A percentile compares a stretch with the other conserved stretches of the same genome.
Conservation (phyloP, 306 rosid species). For the Mimosa pudica region DNA sequence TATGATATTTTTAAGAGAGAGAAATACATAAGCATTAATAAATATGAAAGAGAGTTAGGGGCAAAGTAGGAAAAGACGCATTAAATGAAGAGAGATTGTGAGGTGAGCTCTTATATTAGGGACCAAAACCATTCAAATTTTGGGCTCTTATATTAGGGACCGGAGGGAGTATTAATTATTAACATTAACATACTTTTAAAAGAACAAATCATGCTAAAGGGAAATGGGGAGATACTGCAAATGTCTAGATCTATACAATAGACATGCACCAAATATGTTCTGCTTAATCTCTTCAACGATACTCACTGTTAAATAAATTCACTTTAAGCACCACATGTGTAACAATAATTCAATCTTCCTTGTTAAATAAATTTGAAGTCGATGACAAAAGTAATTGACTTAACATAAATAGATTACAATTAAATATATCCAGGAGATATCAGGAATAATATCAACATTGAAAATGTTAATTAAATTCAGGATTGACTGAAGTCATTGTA, state of each 20-base stretch:
- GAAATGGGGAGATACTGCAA: not conserved
- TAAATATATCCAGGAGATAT: not conserved
- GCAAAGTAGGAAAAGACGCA: no score
- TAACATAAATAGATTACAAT: conserved; percentile 14
- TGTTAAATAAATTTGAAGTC: not conserved
- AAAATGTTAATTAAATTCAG: conserved; percentile 10
- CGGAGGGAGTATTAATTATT: no score
- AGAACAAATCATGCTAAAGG: conserved; percentile 15
- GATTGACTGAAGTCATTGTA: conserved; percentile 3
- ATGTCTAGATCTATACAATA: not conserved
- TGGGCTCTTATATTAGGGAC: no score
- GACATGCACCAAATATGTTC: conserved; percentile 3
- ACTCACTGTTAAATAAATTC: not conserved
- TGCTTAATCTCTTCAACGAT: not conserved
- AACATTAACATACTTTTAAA: not conserved
- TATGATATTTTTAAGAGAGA: no score
- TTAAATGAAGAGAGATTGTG: no score
- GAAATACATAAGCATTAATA: no score
- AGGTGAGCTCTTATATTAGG: no score
- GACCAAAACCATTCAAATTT: no score
- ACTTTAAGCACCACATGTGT: not conserved
- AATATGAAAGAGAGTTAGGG: no score
- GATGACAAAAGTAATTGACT: conserved; percentile 14
- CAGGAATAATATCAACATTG: conserved; percentile 9
- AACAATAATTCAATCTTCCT: conserved; percentile 4